phyloP scores from a whole-genome alignment of 2,329 filamentous ascomycete genomes.

The Raffaelea arxii region DNA sequence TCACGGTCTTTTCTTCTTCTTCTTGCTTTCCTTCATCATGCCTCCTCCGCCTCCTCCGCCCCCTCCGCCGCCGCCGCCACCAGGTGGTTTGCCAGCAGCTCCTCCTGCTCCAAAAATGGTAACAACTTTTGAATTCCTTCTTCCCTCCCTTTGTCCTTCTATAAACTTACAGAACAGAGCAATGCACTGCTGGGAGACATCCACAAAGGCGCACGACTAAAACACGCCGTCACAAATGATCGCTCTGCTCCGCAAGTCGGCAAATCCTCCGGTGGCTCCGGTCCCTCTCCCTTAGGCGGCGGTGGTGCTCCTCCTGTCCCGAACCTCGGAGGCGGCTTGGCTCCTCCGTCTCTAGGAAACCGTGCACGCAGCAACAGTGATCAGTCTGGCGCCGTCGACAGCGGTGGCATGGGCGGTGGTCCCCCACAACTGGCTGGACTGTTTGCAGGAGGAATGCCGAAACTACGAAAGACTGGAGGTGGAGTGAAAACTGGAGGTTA shows the following conservation, averaged over 20 bases:
- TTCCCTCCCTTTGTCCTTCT: constrained; percentile 8
- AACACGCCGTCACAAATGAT: constrained; percentile 85
- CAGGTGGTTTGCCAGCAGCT: constrained; percentile 47
- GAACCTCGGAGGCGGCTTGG: constrained; percentile 48
- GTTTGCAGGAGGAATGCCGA: constrained; percentile 92
- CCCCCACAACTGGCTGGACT: constrained; percentile 78
- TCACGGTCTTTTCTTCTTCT: neutral
- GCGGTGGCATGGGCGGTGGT: constrained; percentile 19
- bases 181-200: constrained; percentile 84
- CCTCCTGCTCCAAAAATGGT: constrained; percentile 37
- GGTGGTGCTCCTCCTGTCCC: constrained; percentile 78
- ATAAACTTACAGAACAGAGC: constrained; percentile 51
- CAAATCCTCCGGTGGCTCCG: constrained; percentile 36
- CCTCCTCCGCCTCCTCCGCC: constrained; percentile 18
- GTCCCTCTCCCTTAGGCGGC: constrained; percentile 55
- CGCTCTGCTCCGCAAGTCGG: constrained; percentile 70
- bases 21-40: constrained; percentile 15
- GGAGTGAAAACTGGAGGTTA: constrained; percentile 63
- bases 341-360: constrained; percentile 61
- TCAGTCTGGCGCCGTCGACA: constrained; percentile 34
- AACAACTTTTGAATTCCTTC: neutral
- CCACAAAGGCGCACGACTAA: constrained; percentile 66
- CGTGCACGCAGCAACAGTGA: constrained; percentile 81
- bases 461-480: constrained; percentile 78
- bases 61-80: constrained; percentile 55